These are phyloP conservation scores for Leccinum arenicola DNA, from an alignment of 768 basidiomycete species.

Conservation along the genomic window DNA sequence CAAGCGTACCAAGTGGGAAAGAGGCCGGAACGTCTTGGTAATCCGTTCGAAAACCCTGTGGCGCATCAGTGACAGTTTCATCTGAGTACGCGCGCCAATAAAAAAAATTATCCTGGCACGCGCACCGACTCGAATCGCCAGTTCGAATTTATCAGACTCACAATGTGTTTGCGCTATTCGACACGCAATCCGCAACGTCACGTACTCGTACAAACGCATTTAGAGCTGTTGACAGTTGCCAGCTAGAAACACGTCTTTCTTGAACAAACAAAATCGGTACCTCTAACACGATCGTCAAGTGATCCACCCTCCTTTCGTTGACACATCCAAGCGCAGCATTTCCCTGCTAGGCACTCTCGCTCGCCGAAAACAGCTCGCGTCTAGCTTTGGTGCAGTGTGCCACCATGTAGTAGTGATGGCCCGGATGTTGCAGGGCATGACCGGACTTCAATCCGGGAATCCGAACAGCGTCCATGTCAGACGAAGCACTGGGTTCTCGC, in stretches of 20 bases:
- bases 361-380: conserved; percentile 29
- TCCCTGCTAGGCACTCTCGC: conserved; percentile 42
- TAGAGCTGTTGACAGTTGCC: conserved; percentile 60
- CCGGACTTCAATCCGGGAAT: conserved; percentile 73
- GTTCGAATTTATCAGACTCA: conserved; percentile 70
- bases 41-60: conserved; percentile 90
- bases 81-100: neutral
- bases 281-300: conserved; percentile 79
- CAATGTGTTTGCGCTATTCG: conserved; percentile 72
- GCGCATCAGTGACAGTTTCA: neutral
- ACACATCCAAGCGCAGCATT: conserved; percentile 64
- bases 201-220: conserved; percentile 87
- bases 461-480: conserved; percentile 60
- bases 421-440: conserved; percentile 84
- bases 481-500: conserved; percentile 24
- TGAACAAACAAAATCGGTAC: conserved; percentile 33
- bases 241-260: no score
- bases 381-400: conserved; percentile 82
- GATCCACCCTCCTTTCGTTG: conserved; percentile 93
- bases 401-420: conserved; percentile 83
- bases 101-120: neutral
- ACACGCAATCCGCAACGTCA: conserved; percentile 88
- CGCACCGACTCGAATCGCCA: conserved; percentile 70
- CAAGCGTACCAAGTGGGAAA: conserved; percentile 81
- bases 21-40: conserved; percentile 78